Conservation (phyloP, 805 yeast genomes). For the Candida koratica region DNA sequence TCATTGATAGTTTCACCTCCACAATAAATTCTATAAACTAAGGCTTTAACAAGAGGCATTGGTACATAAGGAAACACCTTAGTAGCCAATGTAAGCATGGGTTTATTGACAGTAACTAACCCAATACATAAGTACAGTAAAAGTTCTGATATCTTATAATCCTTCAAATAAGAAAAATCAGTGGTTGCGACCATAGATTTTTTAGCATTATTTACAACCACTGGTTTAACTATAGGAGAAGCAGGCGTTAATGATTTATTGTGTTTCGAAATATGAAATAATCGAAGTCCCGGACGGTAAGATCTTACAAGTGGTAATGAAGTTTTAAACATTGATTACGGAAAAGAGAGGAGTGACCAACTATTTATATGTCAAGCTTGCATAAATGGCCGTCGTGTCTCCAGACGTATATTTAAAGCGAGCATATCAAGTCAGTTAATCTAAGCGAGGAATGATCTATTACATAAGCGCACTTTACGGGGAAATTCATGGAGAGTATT, state of each 20-base stretch:
- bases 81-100: constrained; percentile 57
- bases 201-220: not conserved
- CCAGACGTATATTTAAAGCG: constrained; percentile 1
- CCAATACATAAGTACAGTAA: constrained; percentile 68
- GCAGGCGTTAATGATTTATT: constrained; percentile 3
- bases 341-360: not conserved
- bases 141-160: constrained; percentile 51
- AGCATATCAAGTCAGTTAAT: constrained; percentile 3
- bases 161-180: constrained; percentile 41
- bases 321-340: constrained; percentile 1
- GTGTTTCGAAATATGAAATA: not conserved
- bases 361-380: constrained; percentile 3
- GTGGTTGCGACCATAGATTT: constrained; percentile 1
- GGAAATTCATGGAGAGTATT: constrained; percentile 1
- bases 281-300: not conserved
- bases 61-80: constrained; percentile 74
- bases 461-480: not conserved
- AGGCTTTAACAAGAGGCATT: constrained; percentile 57
- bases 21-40: constrained; percentile 80
- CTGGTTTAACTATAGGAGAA: not conserved
- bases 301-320: not conserved
- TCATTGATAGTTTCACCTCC: constrained; percentile 81
- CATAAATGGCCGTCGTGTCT: not conserved
- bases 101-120: constrained; percentile 59
- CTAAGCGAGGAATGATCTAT: constrained; percentile 7